Evolutionary conservation across 2,329 filamentous ascomycete species (phyloP), one percentile per base, ranked within the genome.

Genomic region (Zelopaecilomyces penicillatus): DNA sequence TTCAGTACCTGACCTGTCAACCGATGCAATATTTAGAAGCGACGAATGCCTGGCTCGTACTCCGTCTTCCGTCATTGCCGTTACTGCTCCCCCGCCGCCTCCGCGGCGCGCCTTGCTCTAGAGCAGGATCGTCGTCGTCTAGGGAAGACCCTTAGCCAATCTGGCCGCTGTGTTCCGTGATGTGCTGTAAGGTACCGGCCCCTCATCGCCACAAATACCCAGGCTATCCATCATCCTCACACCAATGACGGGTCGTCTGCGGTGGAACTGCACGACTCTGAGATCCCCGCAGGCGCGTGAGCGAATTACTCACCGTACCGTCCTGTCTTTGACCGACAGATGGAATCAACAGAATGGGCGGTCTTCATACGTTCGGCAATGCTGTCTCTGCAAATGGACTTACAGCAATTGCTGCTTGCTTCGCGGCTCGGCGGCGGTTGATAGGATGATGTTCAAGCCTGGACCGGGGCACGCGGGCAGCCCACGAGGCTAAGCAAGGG

Each of bases 161-260:
- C 19, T 19, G 19, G 19, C 19, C 19, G 19, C 19, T 19, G 19
- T 19, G 19, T 19, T 19, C 19, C 19, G 19, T 19, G 19, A 19
- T 19, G 19, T 19, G 19, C 46, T 48, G 46, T 41, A 48, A 48
- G 46, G 46, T 43, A 48, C 46, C 39, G 46, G 33, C 41, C 36
- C 44, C 19, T 8, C 26, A 39, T 28, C 37, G 19, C 19, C 19
- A 19, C 19, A 19, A 19, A 19, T 19, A 19, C 19, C 19, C 19
- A 19, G 19, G 19, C 19, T 19, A 12, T 12, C 28, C 28, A 40
- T 29, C 31, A 37, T 33, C 12, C 42, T 41, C 31, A 32, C 38
- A 47, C 42, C 38, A 27, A 43, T 30, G 44, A 35, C 44, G 45
- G 45, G 45, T 47, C 45, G 45, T 38, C 42, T 41, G 45, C 35